These are phyloP conservation scores for Apiospora saccharicola DNA, from an alignment of 2,329 filamentous ascomycete genomes.

Conservation along the genomic window DNA sequence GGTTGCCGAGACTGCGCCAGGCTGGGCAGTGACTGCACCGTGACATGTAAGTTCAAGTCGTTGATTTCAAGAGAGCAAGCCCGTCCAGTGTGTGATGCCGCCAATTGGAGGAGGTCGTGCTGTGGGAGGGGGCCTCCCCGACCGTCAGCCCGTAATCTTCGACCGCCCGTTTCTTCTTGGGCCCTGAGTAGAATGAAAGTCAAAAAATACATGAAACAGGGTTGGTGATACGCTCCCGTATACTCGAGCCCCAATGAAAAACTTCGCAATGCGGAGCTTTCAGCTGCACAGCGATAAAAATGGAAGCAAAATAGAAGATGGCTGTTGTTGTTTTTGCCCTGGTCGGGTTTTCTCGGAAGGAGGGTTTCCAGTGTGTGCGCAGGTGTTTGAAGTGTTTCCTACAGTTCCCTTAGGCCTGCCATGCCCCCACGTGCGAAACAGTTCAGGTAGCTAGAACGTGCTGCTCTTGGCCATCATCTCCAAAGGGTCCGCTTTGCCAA, in stretches of 20 bases:
- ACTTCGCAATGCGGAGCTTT: background rate
- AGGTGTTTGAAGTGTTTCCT: slow-evolving; percentile 19
- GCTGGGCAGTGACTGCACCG: background rate
- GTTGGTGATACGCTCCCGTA: background rate
- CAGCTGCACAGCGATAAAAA: background rate
- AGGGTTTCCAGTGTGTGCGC: slow-evolving; percentile 12
- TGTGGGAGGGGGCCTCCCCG: background rate
- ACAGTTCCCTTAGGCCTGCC: background rate
- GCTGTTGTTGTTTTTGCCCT: background rate
- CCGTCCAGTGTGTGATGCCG: background rate
- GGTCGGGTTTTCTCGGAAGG: slow-evolving; percentile 19
- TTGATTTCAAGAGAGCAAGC: background rate
- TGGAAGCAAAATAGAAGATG: background rate
- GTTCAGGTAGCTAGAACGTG: slow-evolving; percentile 8
- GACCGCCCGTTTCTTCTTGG: background rate
- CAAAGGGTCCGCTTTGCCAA: background rate
- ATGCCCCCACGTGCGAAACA: slow-evolving; percentile 18
- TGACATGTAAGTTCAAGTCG: background rate
- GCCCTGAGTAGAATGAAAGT: background rate
- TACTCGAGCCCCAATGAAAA: background rate
- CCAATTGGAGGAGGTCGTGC: too few species aligned
- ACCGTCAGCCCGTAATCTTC: background rate
- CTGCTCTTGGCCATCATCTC: slow-evolving; percentile 3
- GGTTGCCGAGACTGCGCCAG: background rate
- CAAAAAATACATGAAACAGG: slow-evolving; percentile 19